Evolutionary conservation across 2,329 filamentous ascomycete species (phyloP).

Genomic region (Aspergillus tanneri): DNA sequence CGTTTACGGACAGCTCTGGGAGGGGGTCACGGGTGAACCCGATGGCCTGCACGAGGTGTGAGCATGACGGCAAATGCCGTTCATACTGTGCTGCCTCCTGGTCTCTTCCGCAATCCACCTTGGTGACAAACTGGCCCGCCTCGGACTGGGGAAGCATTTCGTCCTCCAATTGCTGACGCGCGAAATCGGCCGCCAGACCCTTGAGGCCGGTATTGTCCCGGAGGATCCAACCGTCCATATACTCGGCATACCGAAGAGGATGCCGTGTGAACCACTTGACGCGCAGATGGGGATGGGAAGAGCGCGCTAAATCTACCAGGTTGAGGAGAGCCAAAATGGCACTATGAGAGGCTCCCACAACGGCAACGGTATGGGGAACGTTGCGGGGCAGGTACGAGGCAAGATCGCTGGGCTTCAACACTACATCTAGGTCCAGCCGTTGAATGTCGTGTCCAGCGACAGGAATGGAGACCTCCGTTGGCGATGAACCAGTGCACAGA

Average conservation of each 20-base stretch:
- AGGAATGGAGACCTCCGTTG: conserved; percentile 48
- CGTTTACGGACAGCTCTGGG: conserved; percentile 47
- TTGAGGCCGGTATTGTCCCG: conserved; percentile 67
- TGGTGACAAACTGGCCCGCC: conserved; percentile 49
- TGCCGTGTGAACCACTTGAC: conserved; percentile 65
- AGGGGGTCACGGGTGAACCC: conserved; percentile 55
- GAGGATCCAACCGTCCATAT: conserved; percentile 63
- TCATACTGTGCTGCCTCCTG: conserved; percentile 51
- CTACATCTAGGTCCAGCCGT: conserved; percentile 55
- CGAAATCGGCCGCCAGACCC: conserved; percentile 60
- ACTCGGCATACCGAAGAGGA: conserved; percentile 60
- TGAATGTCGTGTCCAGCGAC: conserved; percentile 40
- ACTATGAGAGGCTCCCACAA: conserved; percentile 63
- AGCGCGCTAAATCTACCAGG: conserved; percentile 54
- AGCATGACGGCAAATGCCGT: conserved; percentile 48
- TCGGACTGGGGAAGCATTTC: conserved; percentile 47
- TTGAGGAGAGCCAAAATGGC: conserved; percentile 64
- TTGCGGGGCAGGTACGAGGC: conserved; percentile 40
- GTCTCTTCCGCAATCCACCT: conserved; percentile 46
- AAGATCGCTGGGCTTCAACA: conserved; percentile 55
- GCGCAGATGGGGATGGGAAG: conserved; percentile 53
- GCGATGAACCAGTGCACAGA: conserved; percentile 60
- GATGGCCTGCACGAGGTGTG: conserved; percentile 59
- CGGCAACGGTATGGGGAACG: conserved; percentile 49
- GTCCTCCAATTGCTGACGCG: conserved; percentile 58